Evolutionary conservation across 2,329 filamentous ascomycete species (phyloP).

Genomic region (Ramularia collo-cygni): DNA sequence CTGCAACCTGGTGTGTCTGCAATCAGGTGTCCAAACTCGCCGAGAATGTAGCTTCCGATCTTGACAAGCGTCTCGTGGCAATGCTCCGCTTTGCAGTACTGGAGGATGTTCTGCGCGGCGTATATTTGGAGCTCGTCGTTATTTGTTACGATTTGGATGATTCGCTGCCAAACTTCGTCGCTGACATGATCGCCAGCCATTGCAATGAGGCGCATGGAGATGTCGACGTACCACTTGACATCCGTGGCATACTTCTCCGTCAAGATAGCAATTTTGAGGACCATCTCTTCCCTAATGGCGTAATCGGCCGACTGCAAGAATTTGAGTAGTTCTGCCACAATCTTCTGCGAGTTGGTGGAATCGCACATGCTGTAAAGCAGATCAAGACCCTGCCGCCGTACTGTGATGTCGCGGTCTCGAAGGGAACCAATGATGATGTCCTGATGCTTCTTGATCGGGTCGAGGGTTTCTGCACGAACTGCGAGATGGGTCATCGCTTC

Average conservation of each 20-base stretch:
- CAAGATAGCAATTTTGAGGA: conserved; percentile 94
- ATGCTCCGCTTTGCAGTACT: conserved; percentile 85
- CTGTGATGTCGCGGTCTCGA: conserved; percentile 93
- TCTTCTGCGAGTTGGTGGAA: conserved; percentile 82
- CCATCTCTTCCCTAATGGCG: conserved; percentile 98
- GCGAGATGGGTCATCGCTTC: conserved; percentile 98
- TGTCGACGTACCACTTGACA: conserved; percentile 98
- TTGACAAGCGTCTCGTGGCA: conserved; percentile 97
- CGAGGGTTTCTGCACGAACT: conserved; percentile 84
- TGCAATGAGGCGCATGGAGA: conserved; percentile 85
- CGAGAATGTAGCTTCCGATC: conserved; percentile 91
- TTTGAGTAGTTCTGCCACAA: conserved; percentile 86
- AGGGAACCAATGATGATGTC: conserved; percentile 91
- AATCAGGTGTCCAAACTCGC: conserved; percentile 94
- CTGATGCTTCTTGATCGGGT: conserved; percentile 97
- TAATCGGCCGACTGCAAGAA: conserved; percentile 97
- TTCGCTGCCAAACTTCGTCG: conserved; percentile 97
- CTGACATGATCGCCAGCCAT: conserved; percentile 98
- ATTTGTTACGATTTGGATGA: conserved; percentile 98
- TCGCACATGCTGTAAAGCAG: conserved; percentile 99
- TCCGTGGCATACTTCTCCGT: conserved; percentile 98
- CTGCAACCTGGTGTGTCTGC: conserved; percentile 88
- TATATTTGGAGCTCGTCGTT: conserved; percentile 98
- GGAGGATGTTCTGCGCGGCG: conserved; percentile 84
- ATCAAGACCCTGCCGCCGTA: conserved; percentile 90